A percentile compares a stretch with the other conserved stretches of the same genome.
These are phyloP conservation scores for Lachancea fermentati DNA, from an alignment of 805 yeast species.

Conservation along the genomic window DNA sequence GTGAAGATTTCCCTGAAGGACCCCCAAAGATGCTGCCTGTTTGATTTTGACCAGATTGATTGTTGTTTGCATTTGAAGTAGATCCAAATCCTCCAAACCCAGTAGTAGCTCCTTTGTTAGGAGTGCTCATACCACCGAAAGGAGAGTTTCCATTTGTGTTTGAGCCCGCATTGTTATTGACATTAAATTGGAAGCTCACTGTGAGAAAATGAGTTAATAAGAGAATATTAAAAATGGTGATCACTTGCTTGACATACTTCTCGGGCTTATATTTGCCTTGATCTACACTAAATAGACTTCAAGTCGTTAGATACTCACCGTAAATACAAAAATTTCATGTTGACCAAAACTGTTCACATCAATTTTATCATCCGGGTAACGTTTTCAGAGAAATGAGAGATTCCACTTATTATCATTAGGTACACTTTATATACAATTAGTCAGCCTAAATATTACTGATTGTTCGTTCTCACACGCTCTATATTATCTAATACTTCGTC, in stretches of 20 bases:
- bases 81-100: slow-evolving; percentile 6
- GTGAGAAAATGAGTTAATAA: slow-evolving; percentile 1
- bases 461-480: slow-evolving; percentile 30
- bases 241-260: not conserved
- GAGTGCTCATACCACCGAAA: slow-evolving; percentile 5
- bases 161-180: slow-evolving; percentile 3
- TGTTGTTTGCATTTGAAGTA: not conserved
- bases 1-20: not conserved
- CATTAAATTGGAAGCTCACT: slow-evolving; percentile 8
- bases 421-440: not conserved
- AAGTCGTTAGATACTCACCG: not conserved
- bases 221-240: not conserved
- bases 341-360: not conserved
- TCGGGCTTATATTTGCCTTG: not conserved
- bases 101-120: not conserved
- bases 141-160: slow-evolving; percentile 1
- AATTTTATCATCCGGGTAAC: not conserved
- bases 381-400: too few relatives aligned
- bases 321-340: not conserved
- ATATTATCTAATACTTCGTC: slow-evolving; percentile 38
- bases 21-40: slow-evolving; percentile 3
- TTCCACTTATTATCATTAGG: not conserved
- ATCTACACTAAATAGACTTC: not conserved
- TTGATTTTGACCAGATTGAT: slow-evolving; percentile 1
- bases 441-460: not conserved